Percentiles rank a stretch among this genome's conserved stretches.
phyloP scores from a whole-genome alignment of 495 filamentous ascomycete genomes.

The Filosporella fistucella region DNA sequence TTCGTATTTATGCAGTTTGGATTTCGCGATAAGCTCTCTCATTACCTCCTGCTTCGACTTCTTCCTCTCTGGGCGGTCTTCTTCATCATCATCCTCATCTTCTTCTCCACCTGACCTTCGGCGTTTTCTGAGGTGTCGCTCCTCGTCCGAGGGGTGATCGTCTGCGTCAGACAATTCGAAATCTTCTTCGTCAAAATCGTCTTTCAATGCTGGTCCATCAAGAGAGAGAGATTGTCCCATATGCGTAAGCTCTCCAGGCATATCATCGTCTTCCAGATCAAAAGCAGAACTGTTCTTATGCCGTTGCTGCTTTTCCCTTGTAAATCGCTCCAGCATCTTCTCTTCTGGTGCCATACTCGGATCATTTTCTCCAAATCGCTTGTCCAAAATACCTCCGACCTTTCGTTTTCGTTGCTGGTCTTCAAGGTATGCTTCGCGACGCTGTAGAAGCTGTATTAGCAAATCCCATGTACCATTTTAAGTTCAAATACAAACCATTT shows the following conservation, averaged over 20 bases:
- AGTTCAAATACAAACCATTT: conserved; percentile 54
- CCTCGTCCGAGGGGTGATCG: conserved; percentile 40
- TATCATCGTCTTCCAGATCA: conserved; percentile 83
- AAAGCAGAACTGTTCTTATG: conserved; percentile 74
- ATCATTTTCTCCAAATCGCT: conserved; percentile 94
- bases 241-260: conserved; percentile 72
- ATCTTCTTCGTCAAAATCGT: conserved; percentile 72
- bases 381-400: conserved; percentile 85
- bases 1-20: conserved; percentile 90
- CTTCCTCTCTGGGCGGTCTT: conserved; percentile 66
- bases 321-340: conserved; percentile 84
- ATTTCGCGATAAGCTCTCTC: conserved; percentile 96
- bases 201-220: conserved; percentile 44
- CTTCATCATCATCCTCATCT: conserved; percentile 38
- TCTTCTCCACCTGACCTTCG: conserved; percentile 37
- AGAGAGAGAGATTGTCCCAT: conserved; percentile 68
- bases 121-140: conserved; percentile 56
- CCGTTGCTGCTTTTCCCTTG: conserved; percentile 70
- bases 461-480: neutral
- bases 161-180: conserved; percentile 53
- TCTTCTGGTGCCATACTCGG: conserved; percentile 92
- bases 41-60: conserved; percentile 95
- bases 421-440: conserved; percentile 71
- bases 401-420: conserved; percentile 87
- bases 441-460: conserved; percentile 37